Base-by-base conservation (phyloP, 345 rosid species). In the Arabidopsis arenosa region DNA sequence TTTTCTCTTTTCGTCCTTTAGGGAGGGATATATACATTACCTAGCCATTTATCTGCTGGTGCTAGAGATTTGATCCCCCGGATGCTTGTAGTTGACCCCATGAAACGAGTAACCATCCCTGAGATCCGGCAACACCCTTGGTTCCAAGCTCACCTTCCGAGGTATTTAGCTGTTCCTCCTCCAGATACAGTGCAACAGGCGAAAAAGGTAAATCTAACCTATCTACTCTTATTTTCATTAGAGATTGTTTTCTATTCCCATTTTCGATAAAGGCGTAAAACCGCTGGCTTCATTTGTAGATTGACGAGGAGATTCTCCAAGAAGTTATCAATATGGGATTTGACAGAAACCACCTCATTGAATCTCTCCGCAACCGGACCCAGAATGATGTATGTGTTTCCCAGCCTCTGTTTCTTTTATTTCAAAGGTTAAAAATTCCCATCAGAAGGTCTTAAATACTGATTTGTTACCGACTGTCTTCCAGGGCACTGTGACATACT, bases 401-500 rank as follows among this genome's bases (percentile, higher is more conserved):
- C 49, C 48, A 66, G 63, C 43, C 43, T 66, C 63, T 72, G n/a
- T 43, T 37, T 35, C 57, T 58, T 57, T 76, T 17, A 54, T 5
- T 6, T 37, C 39, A 64, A n/a, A 68, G 37, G 11, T 45, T 1
- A 36, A 28, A 28, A 0, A 0, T 11, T 11, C 39, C 28, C 74
- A 41, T 51, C 10, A 0, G n/a, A 51, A 15, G 47, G 15, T 39
- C 39, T 6, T 23, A 62, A 49, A 17, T 28, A 39, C 48, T 37
- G 60, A 13, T n/a, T 26, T 66, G 12, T 32, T 45, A 3, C 39
- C 32, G 51, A 59, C 64, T 63, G 37, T 80, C 55, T 87, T 79
- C 54, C 96, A 95, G 99, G 97, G 83, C 17, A 95, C 97, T 61
- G 96, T 95, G 66, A 86, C 99, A 12, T 95, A 92, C 82, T 90